A percentile compares a stretch with the other conserved stretches of the same genome.
These are phyloP conservation scores for Cryoendolithus antarcticus DNA, from an alignment of 2,329 filamentous ascomycete species.

Conservation along the genomic window DNA sequence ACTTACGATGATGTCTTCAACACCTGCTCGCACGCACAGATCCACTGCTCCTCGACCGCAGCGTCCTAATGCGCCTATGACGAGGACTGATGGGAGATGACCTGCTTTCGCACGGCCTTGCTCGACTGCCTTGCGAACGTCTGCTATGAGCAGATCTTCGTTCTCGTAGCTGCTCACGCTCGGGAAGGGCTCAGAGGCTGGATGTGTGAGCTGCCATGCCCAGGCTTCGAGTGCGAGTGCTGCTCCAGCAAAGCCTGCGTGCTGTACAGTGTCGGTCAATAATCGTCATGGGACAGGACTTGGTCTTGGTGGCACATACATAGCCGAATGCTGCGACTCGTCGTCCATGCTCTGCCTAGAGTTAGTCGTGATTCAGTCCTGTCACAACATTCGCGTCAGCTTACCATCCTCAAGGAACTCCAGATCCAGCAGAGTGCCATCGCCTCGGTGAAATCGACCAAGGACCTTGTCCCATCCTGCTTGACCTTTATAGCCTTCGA, in stretches of 20 bases:
- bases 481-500: constrained; percentile 39
- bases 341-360: constrained; percentile 50
- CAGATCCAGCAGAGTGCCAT: constrained; percentile 68
- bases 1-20: constrained; percentile 55
- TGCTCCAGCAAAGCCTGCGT: constrained; percentile 58
- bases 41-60: constrained; percentile 80
- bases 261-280: constrained; percentile 37
- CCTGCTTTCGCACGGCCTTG: constrained; percentile 55
- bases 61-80: constrained; percentile 67
- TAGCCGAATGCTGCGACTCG: constrained; percentile 60
- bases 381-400: no score
- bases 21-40: constrained; percentile 61
- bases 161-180: constrained; percentile 58
- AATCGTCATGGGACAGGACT: no score
- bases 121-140: constrained; percentile 61
- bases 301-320: constrained; percentile 9
- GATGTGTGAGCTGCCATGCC: constrained; percentile 68
- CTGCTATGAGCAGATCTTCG: constrained; percentile 57
- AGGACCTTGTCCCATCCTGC: constrained; percentile 68
- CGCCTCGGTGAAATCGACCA: constrained; percentile 61
- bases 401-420: constrained; percentile 74
- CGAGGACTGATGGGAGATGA: constrained; percentile 58
- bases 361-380: no score
- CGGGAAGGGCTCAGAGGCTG: constrained; percentile 52
- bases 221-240: constrained; percentile 60